Evolutionary conservation across 352 stramenopile species (phyloP).

Genomic region (Plasmopara halstedii): DNA sequence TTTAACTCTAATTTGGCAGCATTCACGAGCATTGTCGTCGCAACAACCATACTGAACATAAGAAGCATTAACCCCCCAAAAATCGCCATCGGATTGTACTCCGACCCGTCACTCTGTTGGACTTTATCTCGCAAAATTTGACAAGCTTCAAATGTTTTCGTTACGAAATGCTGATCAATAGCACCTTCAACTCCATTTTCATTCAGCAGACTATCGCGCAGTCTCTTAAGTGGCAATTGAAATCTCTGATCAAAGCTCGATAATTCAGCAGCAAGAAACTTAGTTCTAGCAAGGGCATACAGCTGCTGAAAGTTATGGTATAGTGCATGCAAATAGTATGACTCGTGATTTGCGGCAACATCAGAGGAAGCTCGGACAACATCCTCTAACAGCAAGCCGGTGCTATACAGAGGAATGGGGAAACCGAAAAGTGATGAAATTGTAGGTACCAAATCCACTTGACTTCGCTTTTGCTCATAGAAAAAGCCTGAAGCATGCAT

Average conservation of each 20-base stretch:
- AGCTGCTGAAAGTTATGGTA: conserved; percentile 63
- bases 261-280: conserved; percentile 29
- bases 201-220: conserved; percentile 6
- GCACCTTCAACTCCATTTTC: not conserved
- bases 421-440: conserved; percentile 69
- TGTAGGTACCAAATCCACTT: conserved; percentile 84
- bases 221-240: conserved; percentile 9
- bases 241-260: conserved; percentile 26
- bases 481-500: conserved; percentile 2
- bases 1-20: conserved; percentile 4
- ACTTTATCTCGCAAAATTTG: conserved; percentile 43
- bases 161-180: conserved; percentile 4
- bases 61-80: conserved; percentile 33
- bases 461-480: conserved; percentile 26
- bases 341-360: not conserved
- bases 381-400: conserved; percentile 53
- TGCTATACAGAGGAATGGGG: conserved; percentile 56
- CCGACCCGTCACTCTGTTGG: conserved; percentile 57
- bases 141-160: conserved; percentile 28
- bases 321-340: conserved; percentile 28
- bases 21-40: conserved; percentile 6
- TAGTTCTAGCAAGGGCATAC: conserved; percentile 34
- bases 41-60: conserved; percentile 17
- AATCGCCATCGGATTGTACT: conserved; percentile 50
- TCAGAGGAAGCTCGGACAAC: conserved; percentile 31